These are phyloP conservation scores for Sparassis latifolia DNA, from an alignment of 1,284 basidiomycete species.

Conservation along the genomic window DNA sequence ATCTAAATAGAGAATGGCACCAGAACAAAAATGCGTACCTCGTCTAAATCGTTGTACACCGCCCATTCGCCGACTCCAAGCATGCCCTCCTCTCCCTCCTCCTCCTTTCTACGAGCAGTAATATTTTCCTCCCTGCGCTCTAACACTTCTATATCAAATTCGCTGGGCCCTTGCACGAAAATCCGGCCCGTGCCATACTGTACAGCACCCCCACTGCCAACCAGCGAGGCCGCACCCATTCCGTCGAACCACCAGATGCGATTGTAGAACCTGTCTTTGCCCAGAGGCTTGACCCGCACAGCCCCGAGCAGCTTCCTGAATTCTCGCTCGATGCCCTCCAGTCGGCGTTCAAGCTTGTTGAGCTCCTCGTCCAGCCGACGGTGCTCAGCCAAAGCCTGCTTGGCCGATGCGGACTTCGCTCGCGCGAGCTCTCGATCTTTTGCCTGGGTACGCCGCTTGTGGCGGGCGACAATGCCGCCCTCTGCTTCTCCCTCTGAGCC, in stretches of 20 bases:
- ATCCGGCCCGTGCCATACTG: conserved; percentile 85
- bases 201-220: conserved; percentile 67
- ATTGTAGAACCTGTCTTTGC: conserved; percentile 90
- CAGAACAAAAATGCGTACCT: conserved; percentile 43
- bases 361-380: conserved; percentile 86
- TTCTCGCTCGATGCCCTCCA: conserved; percentile 88
- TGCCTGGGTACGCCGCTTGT: conserved; percentile 40
- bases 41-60: conserved; percentile 79
- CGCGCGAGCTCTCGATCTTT: conserved; percentile 73
- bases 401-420: conserved; percentile 65
- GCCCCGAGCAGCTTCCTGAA: conserved; percentile 84
- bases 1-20: neutral
- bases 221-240: conserved; percentile 75
- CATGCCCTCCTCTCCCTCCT: conserved; percentile 72
- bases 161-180: conserved; percentile 86
- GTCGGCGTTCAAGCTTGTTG: conserved; percentile 66
- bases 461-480: conserved; percentile 32
- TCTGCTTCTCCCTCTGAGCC: conserved; percentile 45
- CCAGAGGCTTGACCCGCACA: conserved; percentile 82
- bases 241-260: conserved; percentile 99
- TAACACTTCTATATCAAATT: conserved; percentile 68
- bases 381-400: conserved; percentile 67
- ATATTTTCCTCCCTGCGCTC: conserved; percentile 51
- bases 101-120: conserved; percentile 54
- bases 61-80: conserved; percentile 83